Evolutionary conservation across 257 asterid species (phyloP), one percentile per base, ranked within the genome.

Genomic region (Thymus quinquecostatus): DNA sequence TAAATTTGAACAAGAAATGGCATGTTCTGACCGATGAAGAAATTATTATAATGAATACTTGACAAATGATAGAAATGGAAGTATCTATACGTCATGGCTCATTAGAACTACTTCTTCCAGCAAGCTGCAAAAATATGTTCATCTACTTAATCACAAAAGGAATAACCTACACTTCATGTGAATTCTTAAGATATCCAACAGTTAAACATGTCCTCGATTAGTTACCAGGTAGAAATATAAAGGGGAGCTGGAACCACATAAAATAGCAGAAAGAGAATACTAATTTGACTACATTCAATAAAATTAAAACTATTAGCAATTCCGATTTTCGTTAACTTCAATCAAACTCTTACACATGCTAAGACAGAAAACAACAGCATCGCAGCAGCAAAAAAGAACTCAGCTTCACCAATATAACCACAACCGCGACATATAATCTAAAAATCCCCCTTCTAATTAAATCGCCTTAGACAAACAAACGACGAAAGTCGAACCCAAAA

Each of bases 91-190:
- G 41, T 48, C 64, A 21, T 21, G 21, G 21, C 21, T 21, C 21
- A 47, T 29, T 45, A 66, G 32, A 61, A 45, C 68, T 44, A 61
- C 47, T 45, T 55, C 34, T 64, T 64, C 71, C 62, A 64, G 60
- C 68, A 57, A 64, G 50, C 62, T 32, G 21, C 56, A 33, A 13
- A 29, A 77, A 57, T 7, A 48, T 77, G 59, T 47, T 40, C n/a
- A 6, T 70, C 48, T 48, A 64, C 40, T 2, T 38, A 32, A 62
- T 40, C 41, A 57, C 38, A 56, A 13, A 30, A 48, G 38, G 2
- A 54, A 12, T 45, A 33, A 41, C 47, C 64, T 11, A 6, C 6
- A 48, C 28, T 58, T 10, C 11, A 7, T 33, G 73, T 32, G 36
- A 34, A 4, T 47, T 30, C 41, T 48, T 38, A 38, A 38, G 41